Evolutionary conservation across 768 basidiomycete species (phyloP).

Genomic region (Agrocybe praecox): DNA sequence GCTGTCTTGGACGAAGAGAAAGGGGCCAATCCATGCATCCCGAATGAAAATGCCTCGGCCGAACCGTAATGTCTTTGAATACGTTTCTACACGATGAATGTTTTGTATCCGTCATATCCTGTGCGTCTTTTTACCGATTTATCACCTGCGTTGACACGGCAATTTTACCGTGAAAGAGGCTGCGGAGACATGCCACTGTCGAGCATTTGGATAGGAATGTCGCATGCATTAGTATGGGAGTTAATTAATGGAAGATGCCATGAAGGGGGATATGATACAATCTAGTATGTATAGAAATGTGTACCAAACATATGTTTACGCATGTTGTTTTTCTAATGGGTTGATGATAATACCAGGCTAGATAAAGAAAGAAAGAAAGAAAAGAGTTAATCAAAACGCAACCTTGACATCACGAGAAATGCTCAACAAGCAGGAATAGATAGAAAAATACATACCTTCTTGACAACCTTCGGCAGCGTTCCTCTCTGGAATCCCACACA

Average conservation of each 20-base stretch:
- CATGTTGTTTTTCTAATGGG: background rate
- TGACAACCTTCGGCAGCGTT: conserved; percentile 83
- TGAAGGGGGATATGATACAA: background rate
- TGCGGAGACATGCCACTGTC: too few relatives aligned
- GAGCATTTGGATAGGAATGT: too few relatives aligned
- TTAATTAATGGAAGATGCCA: background rate
- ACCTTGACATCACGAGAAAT: background rate
- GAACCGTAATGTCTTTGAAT: too few relatives aligned
- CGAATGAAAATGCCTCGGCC: background rate
- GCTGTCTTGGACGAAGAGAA: background rate
- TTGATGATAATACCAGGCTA: background rate
- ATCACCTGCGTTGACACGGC: too few relatives aligned
- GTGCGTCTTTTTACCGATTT: too few relatives aligned
- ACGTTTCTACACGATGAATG: too few relatives aligned
- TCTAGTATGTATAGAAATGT: background rate
- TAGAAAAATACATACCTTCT: conserved; percentile 59
- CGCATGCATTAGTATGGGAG: background rate
- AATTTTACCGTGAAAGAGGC: too few relatives aligned
- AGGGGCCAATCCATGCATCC: background rate
- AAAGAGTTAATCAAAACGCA: conserved; percentile 7
- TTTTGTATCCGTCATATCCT: too few relatives aligned
- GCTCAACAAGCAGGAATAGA: background rate
- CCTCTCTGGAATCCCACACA: conserved; percentile 80
- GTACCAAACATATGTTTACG: background rate
- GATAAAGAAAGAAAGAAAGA: conserved; percentile 46